A percentile compares a stretch with the other conserved stretches of the same genome.
Evolutionary conservation across 306 rosid species (phyloP).

Genomic region (Dryas alaskensis): DNA sequence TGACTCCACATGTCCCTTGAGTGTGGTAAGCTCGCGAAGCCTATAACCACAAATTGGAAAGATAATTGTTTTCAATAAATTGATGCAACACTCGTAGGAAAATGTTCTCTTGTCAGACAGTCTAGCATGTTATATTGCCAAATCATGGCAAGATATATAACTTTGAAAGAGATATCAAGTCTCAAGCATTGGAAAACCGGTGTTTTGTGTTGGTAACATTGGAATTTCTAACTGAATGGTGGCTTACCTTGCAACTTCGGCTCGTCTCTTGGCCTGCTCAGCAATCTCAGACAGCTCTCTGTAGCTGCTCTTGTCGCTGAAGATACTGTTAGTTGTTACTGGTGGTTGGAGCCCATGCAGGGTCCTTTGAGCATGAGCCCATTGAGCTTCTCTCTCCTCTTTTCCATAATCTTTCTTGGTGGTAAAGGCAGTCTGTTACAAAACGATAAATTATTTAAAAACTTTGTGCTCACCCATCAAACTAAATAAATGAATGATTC

Average conservation of each 20-base stretch:
- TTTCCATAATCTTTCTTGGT: slow-evolving; percentile 98
- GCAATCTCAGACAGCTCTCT: slow-evolving; percentile 96
- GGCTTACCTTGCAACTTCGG: slow-evolving; percentile 91
- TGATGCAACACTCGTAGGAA: not conserved
- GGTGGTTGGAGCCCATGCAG: slow-evolving; percentile 96
- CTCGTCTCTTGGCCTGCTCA: slow-evolving; percentile 98
- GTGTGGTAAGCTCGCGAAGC: slow-evolving; percentile 93
- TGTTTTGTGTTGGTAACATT: no score
- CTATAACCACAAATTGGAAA: slow-evolving; percentile 34
- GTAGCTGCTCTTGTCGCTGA: slow-evolving; percentile 83
- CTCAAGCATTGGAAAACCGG: no score
- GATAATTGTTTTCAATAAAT: not conserved
- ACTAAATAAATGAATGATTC: slow-evolving; percentile 8
- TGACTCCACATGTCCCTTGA: slow-evolving; percentile 96
- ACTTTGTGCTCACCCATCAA: slow-evolving; percentile 17
- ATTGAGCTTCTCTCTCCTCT: slow-evolving; percentile 95
- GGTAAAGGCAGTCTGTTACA: slow-evolving; percentile 90
- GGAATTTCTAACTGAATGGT: not conserved
- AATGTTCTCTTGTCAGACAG: not conserved
- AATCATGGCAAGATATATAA: no score
- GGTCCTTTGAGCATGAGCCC: slow-evolving; percentile 99
- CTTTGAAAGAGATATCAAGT: not conserved
- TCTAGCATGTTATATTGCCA: not conserved
- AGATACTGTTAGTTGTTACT: slow-evolving; percentile 40
- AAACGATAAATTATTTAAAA: not conserved